Base-by-base conservation (phyloP, 768 basidiomycete genomes). In the Plicaturopsis crispa region DNA sequence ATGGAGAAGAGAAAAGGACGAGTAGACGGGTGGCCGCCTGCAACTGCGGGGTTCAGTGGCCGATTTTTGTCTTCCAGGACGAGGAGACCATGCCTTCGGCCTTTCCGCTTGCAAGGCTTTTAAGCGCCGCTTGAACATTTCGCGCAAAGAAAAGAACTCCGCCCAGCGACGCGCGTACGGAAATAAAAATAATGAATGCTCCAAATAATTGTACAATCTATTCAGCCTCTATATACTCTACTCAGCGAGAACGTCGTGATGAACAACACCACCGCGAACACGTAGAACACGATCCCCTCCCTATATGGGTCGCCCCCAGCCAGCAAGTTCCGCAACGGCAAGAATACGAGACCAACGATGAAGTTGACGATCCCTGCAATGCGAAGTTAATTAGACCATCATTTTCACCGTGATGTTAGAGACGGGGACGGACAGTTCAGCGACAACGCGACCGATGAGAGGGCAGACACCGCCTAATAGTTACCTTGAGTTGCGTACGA, bases 271-370 rank as follows among this genome's bases (percentile, higher is more conserved):
- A 51, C 67, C 2, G 78, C 82, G 52, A 94, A 97, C 4, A 93
- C 61, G 49, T 83, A 93, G 55, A 97, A 97, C 2, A 97, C 79
- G 33, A 84, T 72, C n/a, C 91, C 91, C 50, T 87, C 83, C 46
- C 85, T 83, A 36, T 53, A 52, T 36, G 58, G 58, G 36, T 73
- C 69, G 1, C 75, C 79, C 2, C 70, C 70, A 6, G 87, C 71
- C 31, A 98, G 69, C 14, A 73, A 48, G 57, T 88, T 78, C 39
- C 89, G 78, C 26, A 96, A 59, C 0, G 90, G 92, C 16, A 97
- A 66, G 62, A 98, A 98, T 17, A 75, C 55, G 4, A 96, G 62
- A 7, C 89, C 89, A 17, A 98, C 82, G 42, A 80, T 31, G 50
- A 96, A 93, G 57, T 94, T 96, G 20, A 73, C 63, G 31, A 78